These are phyloP conservation scores for Beverwykella pulmonaria DNA, from an alignment of 495 filamentous ascomycete genomes.

Conservation along the genomic window DNA sequence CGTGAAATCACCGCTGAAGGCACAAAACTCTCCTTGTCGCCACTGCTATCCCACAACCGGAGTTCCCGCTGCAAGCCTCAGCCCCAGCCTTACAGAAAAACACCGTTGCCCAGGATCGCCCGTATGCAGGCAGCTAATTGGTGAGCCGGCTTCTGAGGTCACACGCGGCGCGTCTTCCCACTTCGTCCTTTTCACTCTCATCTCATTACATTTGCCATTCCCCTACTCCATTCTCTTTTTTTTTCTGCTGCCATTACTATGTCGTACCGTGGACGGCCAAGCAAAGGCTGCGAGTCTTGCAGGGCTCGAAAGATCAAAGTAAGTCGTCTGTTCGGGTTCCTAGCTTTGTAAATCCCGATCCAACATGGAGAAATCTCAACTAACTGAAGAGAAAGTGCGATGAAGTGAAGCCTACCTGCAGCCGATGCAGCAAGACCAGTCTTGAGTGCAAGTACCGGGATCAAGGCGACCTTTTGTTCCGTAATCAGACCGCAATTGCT, in stretches of 20 bases:
- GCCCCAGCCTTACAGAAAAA: neutral
- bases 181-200: neutral
- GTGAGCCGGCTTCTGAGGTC: neutral
- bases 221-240: constrained; percentile 1
- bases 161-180: neutral
- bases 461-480: constrained; percentile 29
- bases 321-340: constrained; percentile 1
- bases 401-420: constrained; percentile 34
- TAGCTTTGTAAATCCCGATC: neutral
- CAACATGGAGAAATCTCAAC: neutral
- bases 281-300: constrained; percentile 38
- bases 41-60: neutral
- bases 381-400: constrained; percentile 26
- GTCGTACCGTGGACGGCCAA: constrained; percentile 38
- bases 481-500: constrained; percentile 32
- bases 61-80: neutral
- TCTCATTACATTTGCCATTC: neutral
- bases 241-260: constrained; percentile 10
- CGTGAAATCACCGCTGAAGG: neutral
- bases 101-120: neutral
- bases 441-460: constrained; percentile 36
- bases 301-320: constrained; percentile 38
- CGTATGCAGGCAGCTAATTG: neutral
- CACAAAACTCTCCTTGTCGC: neutral
- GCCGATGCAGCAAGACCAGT: constrained; percentile 19